Conservation (phyloP, 371 early-diverging fungal species). For the Rhizomucor miehei region DNA sequence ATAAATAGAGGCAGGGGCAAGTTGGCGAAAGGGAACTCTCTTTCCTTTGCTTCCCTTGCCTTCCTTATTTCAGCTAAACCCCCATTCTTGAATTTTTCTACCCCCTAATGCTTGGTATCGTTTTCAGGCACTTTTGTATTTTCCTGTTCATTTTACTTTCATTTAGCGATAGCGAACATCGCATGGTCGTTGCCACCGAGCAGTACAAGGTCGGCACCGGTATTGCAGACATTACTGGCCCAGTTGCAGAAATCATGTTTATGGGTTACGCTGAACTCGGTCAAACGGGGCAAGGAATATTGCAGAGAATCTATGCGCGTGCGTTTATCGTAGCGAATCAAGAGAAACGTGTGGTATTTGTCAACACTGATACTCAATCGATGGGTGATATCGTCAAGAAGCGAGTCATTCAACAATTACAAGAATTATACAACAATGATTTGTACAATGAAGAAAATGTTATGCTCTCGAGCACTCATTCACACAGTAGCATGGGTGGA, state of each 20-base stretch:
- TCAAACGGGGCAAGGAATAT: constrained; percentile 54
- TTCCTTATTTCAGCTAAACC: no score
- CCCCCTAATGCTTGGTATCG: no score
- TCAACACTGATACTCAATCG: constrained; percentile 52
- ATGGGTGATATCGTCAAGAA: constrained; percentile 36
- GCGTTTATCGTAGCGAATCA: constrained; percentile 48
- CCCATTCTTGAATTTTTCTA: no score
- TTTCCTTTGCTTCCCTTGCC: no score
- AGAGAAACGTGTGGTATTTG: constrained; percentile 46
- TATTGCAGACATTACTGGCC: constrained; percentile 47
- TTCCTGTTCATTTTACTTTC: no score
- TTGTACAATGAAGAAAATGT: constrained; percentile 49
- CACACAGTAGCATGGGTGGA: constrained; percentile 54
- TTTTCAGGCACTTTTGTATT: no score
- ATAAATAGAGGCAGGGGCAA: no score
- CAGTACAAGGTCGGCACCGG: constrained; percentile 36
- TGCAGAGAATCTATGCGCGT: constrained; percentile 53
- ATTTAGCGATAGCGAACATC: no score
- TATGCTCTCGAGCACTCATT: constrained; percentile 65
- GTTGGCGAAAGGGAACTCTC: no score
- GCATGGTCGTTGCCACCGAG: no score
- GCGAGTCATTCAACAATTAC: constrained; percentile 28
- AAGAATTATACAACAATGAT: constrained; percentile 17
- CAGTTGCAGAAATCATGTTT: constrained; percentile 37
- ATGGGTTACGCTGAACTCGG: constrained; percentile 58